Percentiles rank a stretch among this genome's conserved stretches.
Evolutionary conservation across 257 asterid genomes (phyloP).

Genomic region (Capsicum baccatum): DNA sequence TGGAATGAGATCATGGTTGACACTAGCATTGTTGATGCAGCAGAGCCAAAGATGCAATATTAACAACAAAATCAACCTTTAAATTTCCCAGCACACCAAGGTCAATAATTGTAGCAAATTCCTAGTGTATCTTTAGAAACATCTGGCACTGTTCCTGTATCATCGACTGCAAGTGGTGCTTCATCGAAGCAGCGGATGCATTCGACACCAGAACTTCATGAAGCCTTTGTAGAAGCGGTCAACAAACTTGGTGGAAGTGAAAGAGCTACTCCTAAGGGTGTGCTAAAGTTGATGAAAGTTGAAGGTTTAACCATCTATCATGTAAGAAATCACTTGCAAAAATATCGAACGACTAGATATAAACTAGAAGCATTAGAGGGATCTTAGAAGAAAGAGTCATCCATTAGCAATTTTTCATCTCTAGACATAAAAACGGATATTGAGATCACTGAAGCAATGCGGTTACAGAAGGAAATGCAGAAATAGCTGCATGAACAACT

Average conservation of each 20-base stretch:
- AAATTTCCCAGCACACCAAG: constrained; percentile 50
- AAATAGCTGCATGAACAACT: no score
- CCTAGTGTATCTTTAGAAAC: constrained; percentile 60
- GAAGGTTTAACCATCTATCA: constrained; percentile 49
- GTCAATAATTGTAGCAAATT: constrained; percentile 48
- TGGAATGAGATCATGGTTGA: constrained; percentile 74
- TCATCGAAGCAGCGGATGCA: constrained; percentile 87
- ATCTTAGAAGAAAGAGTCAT: constrained; percentile 62
- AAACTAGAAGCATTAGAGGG: constrained; percentile 84
- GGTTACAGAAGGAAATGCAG: no score
- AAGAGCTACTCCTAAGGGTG: constrained; percentile 46
- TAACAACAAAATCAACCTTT: constrained; percentile 49
- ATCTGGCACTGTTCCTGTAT: constrained; percentile 47
- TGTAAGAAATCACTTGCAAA: constrained; percentile 59
- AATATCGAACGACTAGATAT: constrained; percentile 90
- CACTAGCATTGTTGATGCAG: constrained; percentile 48
- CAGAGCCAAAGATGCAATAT: constrained; percentile 45
- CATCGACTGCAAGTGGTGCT: constrained; percentile 68
- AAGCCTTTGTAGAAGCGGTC: constrained; percentile 84
- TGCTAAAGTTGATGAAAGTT: constrained; percentile 46
- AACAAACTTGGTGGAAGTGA: constrained; percentile 94
- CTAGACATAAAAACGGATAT: constrained; percentile 67
- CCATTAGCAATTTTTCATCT: constrained; percentile 71
- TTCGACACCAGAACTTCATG: constrained; percentile 92
- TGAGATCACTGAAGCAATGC: no score